Conservation (phyloP, 352 stramenopile genomes). For the Paralagenidium karlingii region DNA sequence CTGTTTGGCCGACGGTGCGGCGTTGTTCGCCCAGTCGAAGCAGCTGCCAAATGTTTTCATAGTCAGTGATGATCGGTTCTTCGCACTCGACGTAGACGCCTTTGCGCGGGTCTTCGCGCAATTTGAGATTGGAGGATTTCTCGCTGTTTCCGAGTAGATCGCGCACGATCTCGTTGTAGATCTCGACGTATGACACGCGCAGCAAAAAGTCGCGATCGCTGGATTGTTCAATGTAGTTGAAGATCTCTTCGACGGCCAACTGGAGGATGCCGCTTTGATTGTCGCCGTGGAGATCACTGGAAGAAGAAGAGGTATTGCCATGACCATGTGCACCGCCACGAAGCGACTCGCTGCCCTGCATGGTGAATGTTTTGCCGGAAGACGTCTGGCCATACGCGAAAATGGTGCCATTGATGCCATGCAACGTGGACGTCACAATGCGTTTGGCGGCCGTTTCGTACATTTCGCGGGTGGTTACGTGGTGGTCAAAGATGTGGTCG, state of each 20-base stretch:
- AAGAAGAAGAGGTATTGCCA: background rate
- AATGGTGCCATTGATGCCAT: slow-evolving; percentile 79
- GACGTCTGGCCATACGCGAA: slow-evolving; percentile 96
- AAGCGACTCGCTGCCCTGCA: slow-evolving; percentile 73
- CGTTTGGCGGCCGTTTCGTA: slow-evolving; percentile 46
- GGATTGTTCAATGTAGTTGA: slow-evolving; percentile 69
- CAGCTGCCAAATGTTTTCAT: slow-evolving; percentile 41
- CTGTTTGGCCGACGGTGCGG: slow-evolving; percentile 46
- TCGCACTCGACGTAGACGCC: slow-evolving; percentile 95
- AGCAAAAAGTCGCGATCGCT: slow-evolving; percentile 90
- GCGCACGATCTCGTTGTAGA: slow-evolving; percentile 98
- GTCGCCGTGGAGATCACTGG: background rate
- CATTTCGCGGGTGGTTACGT: slow-evolving; percentile 30
- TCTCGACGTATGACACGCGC: slow-evolving; percentile 97
- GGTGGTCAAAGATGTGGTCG: slow-evolving; percentile 62
- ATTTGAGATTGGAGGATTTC: slow-evolving; percentile 43
- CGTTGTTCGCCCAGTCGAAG: slow-evolving; percentile 54
- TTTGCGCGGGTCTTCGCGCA: slow-evolving; percentile 88
- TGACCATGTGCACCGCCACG: background rate
- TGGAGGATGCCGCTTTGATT: slow-evolving; percentile 82
- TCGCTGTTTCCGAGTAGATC: slow-evolving; percentile 85
- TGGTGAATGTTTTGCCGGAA: slow-evolving; percentile 94
- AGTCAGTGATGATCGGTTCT: slow-evolving; percentile 88
- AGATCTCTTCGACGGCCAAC: slow-evolving; percentile 92
- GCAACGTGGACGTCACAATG: slow-evolving; percentile 60